These are phyloP conservation scores for Acrodontium crateriforme DNA, from an alignment of 2,329 filamentous ascomycete species.

Conservation along the genomic window DNA sequence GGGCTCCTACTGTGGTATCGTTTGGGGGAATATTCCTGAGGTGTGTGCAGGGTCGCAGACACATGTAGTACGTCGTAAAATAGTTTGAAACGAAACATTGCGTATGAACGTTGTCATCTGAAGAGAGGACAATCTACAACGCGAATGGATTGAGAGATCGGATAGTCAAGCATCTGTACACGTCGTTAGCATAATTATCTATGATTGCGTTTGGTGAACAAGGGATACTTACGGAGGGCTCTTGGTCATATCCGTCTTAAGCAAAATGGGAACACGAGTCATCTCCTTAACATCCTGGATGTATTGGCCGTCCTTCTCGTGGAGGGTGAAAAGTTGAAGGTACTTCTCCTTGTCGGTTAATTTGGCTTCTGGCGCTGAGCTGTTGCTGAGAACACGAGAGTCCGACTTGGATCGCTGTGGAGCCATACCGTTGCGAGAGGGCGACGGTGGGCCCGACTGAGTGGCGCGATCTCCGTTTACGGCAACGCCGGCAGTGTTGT, in stretches of 20 bases:
- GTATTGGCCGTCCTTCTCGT: conserved; percentile 87
- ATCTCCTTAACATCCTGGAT: conserved; percentile 98
- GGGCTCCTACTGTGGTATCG: no score
- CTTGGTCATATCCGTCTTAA: conserved; percentile 97
- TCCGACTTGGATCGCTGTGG: conserved; percentile 87
- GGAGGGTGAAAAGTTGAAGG: conserved; percentile 71
- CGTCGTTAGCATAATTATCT: conserved; percentile 24
- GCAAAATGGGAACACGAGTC: conserved; percentile 90
- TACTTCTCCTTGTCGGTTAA: conserved; percentile 94
- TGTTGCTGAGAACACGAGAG: conserved; percentile 64
- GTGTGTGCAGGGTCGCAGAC: neutral
- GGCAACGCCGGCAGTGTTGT: conserved; percentile 72
- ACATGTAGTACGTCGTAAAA: neutral
- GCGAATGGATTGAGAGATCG: conserved; percentile 71
- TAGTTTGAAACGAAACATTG: neutral
- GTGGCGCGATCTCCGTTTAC: conserved; percentile 70
- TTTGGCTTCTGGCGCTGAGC: conserved; percentile 63
- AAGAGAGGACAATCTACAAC: conserved; percentile 22
- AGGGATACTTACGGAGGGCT: conserved; percentile 80
- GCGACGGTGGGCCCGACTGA: conserved; percentile 89
- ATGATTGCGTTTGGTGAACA: neutral
- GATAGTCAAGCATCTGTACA: conserved; percentile 61
- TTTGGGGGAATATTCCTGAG: neutral
- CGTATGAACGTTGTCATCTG: neutral
- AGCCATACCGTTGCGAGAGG: conserved; percentile 57